Conservation (phyloP, 2,329 filamentous ascomycete species). For the Phoma sp. region DNA sequence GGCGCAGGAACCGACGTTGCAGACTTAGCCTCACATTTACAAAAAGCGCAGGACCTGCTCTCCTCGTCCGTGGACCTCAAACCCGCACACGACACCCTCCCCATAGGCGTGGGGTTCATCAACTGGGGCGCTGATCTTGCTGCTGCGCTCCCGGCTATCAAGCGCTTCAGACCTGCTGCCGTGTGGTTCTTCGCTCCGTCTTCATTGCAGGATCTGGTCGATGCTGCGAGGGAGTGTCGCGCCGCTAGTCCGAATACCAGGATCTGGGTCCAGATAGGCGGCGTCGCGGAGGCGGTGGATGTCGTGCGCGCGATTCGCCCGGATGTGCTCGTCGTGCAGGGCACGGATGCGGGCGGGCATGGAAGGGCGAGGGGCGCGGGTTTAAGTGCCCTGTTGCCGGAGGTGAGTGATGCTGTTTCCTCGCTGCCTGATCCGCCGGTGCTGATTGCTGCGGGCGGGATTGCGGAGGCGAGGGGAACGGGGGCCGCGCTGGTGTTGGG, state of each 20-base stretch:
- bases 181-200: slow-evolving; percentile 72
- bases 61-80: slow-evolving; percentile 9
- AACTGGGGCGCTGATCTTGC: slow-evolving; percentile 57
- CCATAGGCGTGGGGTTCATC: slow-evolving; percentile 68
- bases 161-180: slow-evolving; percentile 61
- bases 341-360: slow-evolving; percentile 69
- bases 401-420: slow-evolving; percentile 59
- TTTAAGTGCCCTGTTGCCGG: slow-evolving; percentile 64
- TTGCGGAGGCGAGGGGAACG: slow-evolving; percentile 64
- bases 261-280: slow-evolving; percentile 69
- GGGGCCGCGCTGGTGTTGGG: slow-evolving; percentile 65
- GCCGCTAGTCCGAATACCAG: slow-evolving; percentile 47
- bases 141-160: slow-evolving; percentile 59
- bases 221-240: slow-evolving; percentile 43
- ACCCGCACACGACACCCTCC: slow-evolving; percentile 39
- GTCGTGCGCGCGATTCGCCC: slow-evolving; percentile 56
- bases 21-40: slow-evolving; percentile 41
- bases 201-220: slow-evolving; percentile 45
- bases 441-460: slow-evolving; percentile 64
- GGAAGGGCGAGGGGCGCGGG: slow-evolving; percentile 63
- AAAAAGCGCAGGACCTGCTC: slow-evolving; percentile 30
- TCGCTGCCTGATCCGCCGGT: slow-evolving; percentile 42
- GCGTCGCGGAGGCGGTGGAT: slow-evolving; percentile 61
- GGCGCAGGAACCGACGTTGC: slow-evolving; percentile 53
- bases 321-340: slow-evolving; percentile 68